Evolutionary conservation across 2,329 filamentous ascomycete genomes (phyloP).

Genomic region (Scortechinia acanthostroma): DNA sequence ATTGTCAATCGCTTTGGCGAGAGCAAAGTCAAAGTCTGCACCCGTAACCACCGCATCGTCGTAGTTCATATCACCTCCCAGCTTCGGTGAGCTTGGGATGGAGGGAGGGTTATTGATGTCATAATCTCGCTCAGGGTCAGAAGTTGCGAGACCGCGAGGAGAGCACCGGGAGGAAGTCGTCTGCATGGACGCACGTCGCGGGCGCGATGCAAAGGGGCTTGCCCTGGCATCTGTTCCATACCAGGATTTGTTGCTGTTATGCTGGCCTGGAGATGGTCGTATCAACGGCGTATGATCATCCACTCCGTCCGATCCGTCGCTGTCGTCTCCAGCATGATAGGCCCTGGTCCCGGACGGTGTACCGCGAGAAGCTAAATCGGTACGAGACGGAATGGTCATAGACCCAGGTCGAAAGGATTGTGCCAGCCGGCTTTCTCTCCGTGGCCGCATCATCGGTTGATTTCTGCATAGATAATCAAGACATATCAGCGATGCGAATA

Average conservation of each 20-base stretch:
- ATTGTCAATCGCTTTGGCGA: constrained; percentile 16
- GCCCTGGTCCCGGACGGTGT: too few species aligned
- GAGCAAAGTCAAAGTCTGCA: constrained; percentile 44
- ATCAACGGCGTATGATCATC: not conserved
- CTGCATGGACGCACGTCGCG: not conserved
- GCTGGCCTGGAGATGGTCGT: not conserved
- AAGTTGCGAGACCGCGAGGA: constrained; percentile 11
- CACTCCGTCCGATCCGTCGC: not conserved
- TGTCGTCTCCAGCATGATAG: not conserved
- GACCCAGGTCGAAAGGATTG: not conserved
- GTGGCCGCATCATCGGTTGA: constrained; percentile 1
- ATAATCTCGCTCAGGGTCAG: constrained; percentile 33
- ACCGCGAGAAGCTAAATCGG: not conserved
- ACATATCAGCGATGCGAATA: not conserved
- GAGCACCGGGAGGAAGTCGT: not conserved
- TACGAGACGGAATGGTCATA: not conserved
- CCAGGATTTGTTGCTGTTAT: not conserved
- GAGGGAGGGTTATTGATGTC: constrained; percentile 67
- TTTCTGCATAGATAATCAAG: not conserved
- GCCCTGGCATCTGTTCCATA: not conserved
- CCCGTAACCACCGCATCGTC: constrained; percentile 63
- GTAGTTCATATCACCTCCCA: constrained; percentile 49
- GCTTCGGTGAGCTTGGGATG: constrained; percentile 50
- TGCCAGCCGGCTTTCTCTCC: not conserved
- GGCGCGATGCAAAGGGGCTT: not conserved